Conservation (phyloP, 1,284 basidiomycete genomes). For the Porphyrellus sp. region DNA sequence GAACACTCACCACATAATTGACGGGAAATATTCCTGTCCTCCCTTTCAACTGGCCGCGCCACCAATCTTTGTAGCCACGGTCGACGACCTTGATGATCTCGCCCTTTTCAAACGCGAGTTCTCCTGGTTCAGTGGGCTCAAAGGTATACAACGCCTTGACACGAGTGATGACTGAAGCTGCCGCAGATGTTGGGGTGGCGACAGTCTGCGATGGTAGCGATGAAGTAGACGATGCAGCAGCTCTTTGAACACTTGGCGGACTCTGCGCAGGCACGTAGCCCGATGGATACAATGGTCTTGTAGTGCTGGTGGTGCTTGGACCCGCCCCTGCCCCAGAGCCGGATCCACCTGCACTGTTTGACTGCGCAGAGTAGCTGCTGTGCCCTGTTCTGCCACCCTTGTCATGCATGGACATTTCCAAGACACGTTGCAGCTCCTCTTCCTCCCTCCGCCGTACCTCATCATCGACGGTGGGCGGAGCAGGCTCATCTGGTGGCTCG, state of each 20-base stretch:
- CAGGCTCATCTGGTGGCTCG: slow-evolving; percentile 58
- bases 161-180: slow-evolving; percentile 61
- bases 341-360: slow-evolving; percentile 44
- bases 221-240: slow-evolving; percentile 27
- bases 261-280: slow-evolving; percentile 47
- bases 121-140: slow-evolving; percentile 84
- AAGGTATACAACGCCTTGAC: slow-evolving; percentile 93
- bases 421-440: slow-evolving; percentile 86
- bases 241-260: slow-evolving; percentile 33
- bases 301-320: slow-evolving; percentile 10
- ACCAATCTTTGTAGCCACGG: slow-evolving; percentile 96
- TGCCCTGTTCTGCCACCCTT: slow-evolving; percentile 73
- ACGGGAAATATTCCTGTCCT: slow-evolving; percentile 97
- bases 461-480: slow-evolving; percentile 71
- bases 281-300: slow-evolving; percentile 37
- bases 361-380: slow-evolving; percentile 39
- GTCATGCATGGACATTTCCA: slow-evolving; percentile 87
- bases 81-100: slow-evolving; percentile 97
- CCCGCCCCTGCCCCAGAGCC: slow-evolving; percentile 10
- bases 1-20: slow-evolving; percentile 82
- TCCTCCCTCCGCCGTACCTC: slow-evolving; percentile 82
- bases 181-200: slow-evolving; percentile 17
- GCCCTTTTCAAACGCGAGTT: slow-evolving; percentile 89
- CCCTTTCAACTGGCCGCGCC: slow-evolving; percentile 91
- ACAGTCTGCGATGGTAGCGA: slow-evolving; percentile 22